Percentiles rank a stretch among this genome's conserved stretches.
Evolutionary conservation across 305 asterid genomes (phyloP).

Genomic region (Fraxinus dipetala): DNA sequence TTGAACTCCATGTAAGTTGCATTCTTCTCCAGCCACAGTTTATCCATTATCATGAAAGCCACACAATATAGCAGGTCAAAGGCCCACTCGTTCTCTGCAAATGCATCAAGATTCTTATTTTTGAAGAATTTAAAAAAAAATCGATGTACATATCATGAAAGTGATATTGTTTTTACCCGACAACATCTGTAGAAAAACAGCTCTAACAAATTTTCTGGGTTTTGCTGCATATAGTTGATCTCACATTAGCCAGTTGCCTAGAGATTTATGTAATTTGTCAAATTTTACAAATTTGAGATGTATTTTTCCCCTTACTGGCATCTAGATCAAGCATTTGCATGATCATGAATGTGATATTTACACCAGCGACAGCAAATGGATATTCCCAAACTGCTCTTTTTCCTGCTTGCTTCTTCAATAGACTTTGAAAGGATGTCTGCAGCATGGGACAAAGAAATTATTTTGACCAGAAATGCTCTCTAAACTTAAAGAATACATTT

Average conservation of each 20-base stretch:
- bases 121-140: background rate
- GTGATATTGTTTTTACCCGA: slow-evolving; percentile 33
- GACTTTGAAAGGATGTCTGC: slow-evolving; percentile 59
- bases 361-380: slow-evolving; percentile 52
- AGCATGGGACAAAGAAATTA: background rate
- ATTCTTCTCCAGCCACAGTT: slow-evolving; percentile 71
- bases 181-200: slow-evolving; percentile 41
- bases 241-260: slow-evolving; percentile 2
- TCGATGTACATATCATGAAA: background rate
- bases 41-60: slow-evolving; percentile 81
- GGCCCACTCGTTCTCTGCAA: slow-evolving; percentile 83
- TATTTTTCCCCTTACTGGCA: slow-evolving; percentile 45
- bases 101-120: slow-evolving; percentile 10
- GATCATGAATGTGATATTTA: slow-evolving; percentile 53
- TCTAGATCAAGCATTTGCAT: slow-evolving; percentile 83
- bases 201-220: slow-evolving; percentile 37
- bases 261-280: background rate
- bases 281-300: background rate
- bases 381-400: slow-evolving; percentile 74
- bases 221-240: slow-evolving; percentile 34
- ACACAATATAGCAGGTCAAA: slow-evolving; percentile 78
- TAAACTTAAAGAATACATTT: background rate
- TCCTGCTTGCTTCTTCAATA: slow-evolving; percentile 62
- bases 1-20: slow-evolving; percentile 86
- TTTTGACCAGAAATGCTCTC: background rate